Conservation (phyloP, 352 stramenopile species). For the Saprolegnia parasitica region DNA sequence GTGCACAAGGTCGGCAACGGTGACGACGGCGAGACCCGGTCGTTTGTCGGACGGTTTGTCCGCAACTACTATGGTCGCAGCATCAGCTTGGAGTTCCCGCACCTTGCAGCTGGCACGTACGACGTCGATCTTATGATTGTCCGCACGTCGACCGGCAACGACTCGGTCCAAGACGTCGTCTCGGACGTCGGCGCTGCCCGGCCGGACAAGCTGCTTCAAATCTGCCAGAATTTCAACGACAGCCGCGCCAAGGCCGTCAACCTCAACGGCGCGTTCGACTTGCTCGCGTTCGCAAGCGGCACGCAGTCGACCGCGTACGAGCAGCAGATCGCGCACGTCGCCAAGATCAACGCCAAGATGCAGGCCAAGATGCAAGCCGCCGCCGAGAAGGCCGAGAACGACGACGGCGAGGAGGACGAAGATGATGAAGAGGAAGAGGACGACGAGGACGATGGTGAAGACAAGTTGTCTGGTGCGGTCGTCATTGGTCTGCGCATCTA, state of each 20-base stretch:
- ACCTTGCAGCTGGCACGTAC: conserved; percentile 34
- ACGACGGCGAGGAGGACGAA: conserved; percentile 19
- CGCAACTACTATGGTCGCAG: conserved; percentile 36
- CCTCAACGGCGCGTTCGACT: conserved; percentile 8
- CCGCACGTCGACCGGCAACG: conserved; percentile 31
- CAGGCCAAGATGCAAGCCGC: conserved; percentile 24
- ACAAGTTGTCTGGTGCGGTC: conserved; percentile 32
- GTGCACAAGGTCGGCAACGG: conserved; percentile 32
- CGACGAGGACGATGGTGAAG: conserved; percentile 1
- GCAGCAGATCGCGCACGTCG: conserved; percentile 17
- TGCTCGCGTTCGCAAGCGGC: conserved; percentile 6
- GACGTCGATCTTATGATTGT: conserved; percentile 35
- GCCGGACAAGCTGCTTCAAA: conserved; percentile 39
- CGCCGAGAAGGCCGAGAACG: conserved; percentile 27
- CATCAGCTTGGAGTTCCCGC: conserved; percentile 37
- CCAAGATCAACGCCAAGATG: conserved; percentile 20
- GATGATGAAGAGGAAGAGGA: conserved; percentile 2
- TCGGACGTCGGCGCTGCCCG: conserved; percentile 30
- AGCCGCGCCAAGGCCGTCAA: conserved; percentile 32
- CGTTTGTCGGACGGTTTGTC: conserved; percentile 35
- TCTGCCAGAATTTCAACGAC: conserved; percentile 39
- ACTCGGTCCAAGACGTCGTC: conserved; percentile 33
- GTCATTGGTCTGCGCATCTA: conserved; percentile 39
- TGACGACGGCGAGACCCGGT: conserved; percentile 21
- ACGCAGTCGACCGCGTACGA: conserved; percentile 18